Base-by-base conservation (phyloP, 2,329 filamentous ascomycete species). In the Aureobasidium sp. region DNA sequence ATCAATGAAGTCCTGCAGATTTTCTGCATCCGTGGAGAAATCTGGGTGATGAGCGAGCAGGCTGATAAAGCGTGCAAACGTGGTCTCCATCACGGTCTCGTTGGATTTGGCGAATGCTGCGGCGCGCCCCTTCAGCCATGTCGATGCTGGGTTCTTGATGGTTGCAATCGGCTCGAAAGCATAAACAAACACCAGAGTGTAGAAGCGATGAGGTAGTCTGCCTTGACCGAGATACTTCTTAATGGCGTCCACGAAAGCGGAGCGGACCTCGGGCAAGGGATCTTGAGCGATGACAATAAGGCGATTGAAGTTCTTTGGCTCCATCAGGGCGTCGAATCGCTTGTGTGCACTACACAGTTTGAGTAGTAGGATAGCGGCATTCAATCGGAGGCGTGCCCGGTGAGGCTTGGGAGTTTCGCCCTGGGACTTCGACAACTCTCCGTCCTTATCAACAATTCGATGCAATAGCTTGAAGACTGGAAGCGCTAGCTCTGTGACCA, bases 31-130 rank as follows among this genome's bases (percentile, higher is more conserved):
- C 1, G 80, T 73, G 64, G 83, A 85, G 67, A 93, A 97, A 73
- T 99, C 94, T 1, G 92, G 92, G 72, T 99, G 94, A 72, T 97
- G 93, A 5, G 93, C 92, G 47, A 99, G 81, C 47, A 99, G 78
- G 53, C 91, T 94, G 58, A 99, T 80, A 37, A 97, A 82, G 9
- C 94, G 85, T 30, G 89, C 85, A 71, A 97, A 89, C 13, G 88
- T 82, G 27, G 86, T 83, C 74, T 97, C 93, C 78, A 99, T 84
- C 8, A 88, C 81, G 10, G 81, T 84, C 39, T 77, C 75, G 62
- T 77, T 73, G 66, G 74, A 75, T 55, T 80, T 76, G 3, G 79
- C 75, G 69, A 89, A 90, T 60, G 83, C 81, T 25, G 86, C 83
- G 9, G 88, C 85, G 16, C 92, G 85, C 48, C 92, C 93, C 57